Conservation (phyloP, 192 early-diverging fungal genomes). For the Martensiomyces pterosporus region DNA sequence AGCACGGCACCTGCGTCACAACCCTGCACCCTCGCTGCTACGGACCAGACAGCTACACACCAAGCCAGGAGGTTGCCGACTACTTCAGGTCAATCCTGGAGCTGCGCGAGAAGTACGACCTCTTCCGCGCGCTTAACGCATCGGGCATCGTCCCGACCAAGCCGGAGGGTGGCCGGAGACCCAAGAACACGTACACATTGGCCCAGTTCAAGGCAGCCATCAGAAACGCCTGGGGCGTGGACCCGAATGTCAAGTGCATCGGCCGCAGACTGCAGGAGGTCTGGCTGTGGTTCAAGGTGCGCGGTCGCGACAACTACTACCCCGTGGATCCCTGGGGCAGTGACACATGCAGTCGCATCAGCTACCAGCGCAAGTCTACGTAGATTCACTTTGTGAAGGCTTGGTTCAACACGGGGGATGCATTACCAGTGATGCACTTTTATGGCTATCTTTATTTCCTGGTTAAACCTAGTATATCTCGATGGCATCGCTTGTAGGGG, state of each 20-base stretch:
- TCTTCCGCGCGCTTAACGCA: conserved; percentile 51
- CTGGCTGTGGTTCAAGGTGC: conserved; percentile 47
- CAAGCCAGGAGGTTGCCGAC: conserved; percentile 55
- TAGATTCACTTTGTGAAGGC: too few species aligned
- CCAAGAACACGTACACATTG: conserved; percentile 44
- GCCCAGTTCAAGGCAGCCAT: conserved; percentile 38
- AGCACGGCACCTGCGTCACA: conserved; percentile 75
- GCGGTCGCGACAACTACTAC: conserved; percentile 39
- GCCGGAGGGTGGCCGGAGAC: conserved; percentile 27
- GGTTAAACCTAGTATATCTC: too few species aligned
- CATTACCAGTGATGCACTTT: too few species aligned
- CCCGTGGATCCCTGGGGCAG: conserved; percentile 37
- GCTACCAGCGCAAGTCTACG: conserved; percentile 38
- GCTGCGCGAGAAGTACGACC: conserved; percentile 55
- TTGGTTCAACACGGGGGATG: too few species aligned
- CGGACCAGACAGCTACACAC: conserved; percentile 18
- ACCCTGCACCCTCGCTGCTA: conserved; percentile 64
- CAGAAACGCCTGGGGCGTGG: conserved; percentile 28
- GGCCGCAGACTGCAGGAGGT: conserved; percentile 43
- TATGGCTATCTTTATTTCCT: too few species aligned
- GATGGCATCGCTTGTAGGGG: too few species aligned
- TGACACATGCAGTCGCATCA: conserved; percentile 35
- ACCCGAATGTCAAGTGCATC: conserved; percentile 42
- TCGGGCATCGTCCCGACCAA: conserved; percentile 44
- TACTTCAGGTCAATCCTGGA: conserved; percentile 57